These are phyloP conservation scores for Botrytis fabae DNA, from an alignment of 2,329 filamentous ascomycete genomes.

Conservation along the genomic window DNA sequence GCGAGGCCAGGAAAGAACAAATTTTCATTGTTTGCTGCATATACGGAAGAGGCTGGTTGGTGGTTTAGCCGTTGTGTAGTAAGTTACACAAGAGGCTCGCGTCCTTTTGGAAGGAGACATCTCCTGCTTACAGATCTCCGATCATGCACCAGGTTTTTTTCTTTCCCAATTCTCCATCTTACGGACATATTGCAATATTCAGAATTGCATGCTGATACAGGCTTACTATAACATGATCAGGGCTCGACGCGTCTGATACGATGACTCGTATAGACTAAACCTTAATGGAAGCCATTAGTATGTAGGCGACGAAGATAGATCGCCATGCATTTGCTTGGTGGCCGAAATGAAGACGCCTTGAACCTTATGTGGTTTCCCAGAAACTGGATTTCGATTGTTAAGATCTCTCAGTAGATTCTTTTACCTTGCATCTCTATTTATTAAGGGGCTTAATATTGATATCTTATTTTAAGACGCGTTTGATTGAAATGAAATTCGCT, in stretches of 20 bases:
- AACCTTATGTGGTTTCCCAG: background rate
- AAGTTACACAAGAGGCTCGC: background rate
- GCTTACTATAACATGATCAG: background rate
- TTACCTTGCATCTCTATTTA: background rate
- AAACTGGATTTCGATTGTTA: background rate
- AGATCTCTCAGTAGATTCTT: background rate
- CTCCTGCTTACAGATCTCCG: background rate
- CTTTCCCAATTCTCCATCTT: background rate
- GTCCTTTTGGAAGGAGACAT: background rate
- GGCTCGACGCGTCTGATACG: background rate
- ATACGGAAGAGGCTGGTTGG: background rate
- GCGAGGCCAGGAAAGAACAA: background rate
- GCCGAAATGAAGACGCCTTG: background rate
- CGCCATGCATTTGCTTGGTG: background rate
- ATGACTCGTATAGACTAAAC: constrained; percentile 5
- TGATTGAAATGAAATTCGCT: constrained; percentile 4
- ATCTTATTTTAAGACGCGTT: background rate
- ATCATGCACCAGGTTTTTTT: background rate
- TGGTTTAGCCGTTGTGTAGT: background rate
- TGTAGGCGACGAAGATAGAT: constrained; percentile 19
- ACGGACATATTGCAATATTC: background rate
- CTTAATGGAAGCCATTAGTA: background rate
- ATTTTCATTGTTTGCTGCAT: constrained; percentile 6
- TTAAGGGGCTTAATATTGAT: background rate
- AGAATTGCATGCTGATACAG: background rate